phyloP scores from a whole-genome alignment of 495 filamentous ascomycete species.

The Aspergillus ellipticus region DNA sequence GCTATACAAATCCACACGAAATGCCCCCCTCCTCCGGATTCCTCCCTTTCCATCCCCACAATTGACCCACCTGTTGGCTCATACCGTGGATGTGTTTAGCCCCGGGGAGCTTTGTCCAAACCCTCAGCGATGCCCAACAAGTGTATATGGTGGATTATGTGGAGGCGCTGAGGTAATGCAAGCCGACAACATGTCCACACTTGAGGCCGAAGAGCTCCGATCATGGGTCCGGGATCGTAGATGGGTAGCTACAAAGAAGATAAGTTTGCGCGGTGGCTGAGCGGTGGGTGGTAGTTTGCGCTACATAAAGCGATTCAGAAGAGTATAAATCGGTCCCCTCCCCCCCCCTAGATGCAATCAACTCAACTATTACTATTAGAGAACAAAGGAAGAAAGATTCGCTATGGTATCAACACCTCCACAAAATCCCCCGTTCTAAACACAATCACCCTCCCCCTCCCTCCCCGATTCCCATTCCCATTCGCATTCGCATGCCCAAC shows the following conservation, averaged over 20 bases:
- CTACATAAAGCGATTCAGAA: slow-evolving; percentile 88
- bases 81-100: slow-evolving; percentile 76
- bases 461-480: too few species aligned
- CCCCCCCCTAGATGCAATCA: too few species aligned
- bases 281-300: too few species aligned
- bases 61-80: slow-evolving; percentile 89
- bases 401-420: background rate
- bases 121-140: slow-evolving; percentile 97
- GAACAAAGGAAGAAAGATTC: too few species aligned
- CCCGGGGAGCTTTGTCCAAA: slow-evolving; percentile 81
- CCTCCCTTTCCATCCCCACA: slow-evolving; percentile 15
- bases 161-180: slow-evolving; percentile 75
- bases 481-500: too few species aligned
- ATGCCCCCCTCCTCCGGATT: slow-evolving; percentile 19
- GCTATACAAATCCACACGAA: background rate
- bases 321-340: too few species aligned
- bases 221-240: slow-evolving; percentile 52
- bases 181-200: slow-evolving; percentile 78
- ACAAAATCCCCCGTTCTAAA: too few species aligned
- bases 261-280: slow-evolving; percentile 81
- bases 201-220: slow-evolving; percentile 64
- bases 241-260: slow-evolving; percentile 82
- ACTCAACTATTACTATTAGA: too few species aligned
- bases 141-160: slow-evolving; percentile 91
- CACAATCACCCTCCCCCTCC: background rate